phyloP scores from a whole-genome alignment of 768 basidiomycete species.

The Ephemerocybe angulata region DNA sequence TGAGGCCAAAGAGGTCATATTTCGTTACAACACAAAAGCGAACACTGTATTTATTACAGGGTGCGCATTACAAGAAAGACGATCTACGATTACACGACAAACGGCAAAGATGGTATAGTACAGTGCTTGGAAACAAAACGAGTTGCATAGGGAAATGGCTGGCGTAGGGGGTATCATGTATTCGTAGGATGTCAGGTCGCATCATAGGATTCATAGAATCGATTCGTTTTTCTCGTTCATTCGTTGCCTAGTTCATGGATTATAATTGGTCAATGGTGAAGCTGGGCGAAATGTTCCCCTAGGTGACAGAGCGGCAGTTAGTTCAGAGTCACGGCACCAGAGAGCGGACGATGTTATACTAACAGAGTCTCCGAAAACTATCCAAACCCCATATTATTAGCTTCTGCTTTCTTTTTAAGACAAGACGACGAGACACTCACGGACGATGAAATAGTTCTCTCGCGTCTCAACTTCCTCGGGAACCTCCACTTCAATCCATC shows the following conservation, averaged over 20 bases:
- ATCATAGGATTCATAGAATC: no score
- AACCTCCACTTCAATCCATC: slow-evolving; percentile 36
- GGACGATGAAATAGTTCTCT: slow-evolving; percentile 44
- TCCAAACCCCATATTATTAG: slow-evolving; percentile 3
- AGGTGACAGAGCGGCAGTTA: background rate
- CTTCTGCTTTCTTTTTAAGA: background rate
- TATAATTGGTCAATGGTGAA: slow-evolving; percentile 3
- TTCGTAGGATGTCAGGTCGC: no score
- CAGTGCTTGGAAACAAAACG: no score
- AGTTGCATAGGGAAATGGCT: no score
- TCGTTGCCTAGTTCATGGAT: background rate
- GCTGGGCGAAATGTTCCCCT: background rate
- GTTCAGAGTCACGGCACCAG: background rate
- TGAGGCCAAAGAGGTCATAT: no score
- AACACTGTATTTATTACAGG: no score
- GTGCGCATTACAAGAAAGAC: no score
- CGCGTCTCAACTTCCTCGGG: slow-evolving; percentile 31
- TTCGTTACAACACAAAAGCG: no score
- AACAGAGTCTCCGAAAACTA: slow-evolving; percentile 45
- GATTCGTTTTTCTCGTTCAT: no score
- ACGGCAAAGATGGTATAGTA: no score
- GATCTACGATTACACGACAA: no score
- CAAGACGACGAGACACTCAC: slow-evolving; percentile 22
- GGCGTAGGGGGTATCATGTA: no score
- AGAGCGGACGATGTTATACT: background rate